Evolutionary conservation across 345 rosid genomes (phyloP), one percentile per base, ranked within the genome.

Genomic region (Dimocarpus longan): DNA sequence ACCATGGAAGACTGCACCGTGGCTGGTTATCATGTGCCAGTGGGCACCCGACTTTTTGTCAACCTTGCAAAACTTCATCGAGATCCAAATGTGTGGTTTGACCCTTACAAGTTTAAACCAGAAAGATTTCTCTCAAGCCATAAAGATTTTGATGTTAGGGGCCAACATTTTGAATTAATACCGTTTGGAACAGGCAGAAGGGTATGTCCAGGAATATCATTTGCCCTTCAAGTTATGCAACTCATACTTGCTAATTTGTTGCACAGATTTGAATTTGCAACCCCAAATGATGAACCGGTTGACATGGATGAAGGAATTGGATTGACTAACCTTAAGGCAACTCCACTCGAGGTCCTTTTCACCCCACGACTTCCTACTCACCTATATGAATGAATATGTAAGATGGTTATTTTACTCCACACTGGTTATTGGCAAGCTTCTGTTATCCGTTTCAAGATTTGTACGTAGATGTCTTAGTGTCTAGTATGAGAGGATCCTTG

Each of bases 121-220:
- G 89, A 88, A 39, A 78, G 91, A 50, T 88, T 88, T 69, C 63
- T 88, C 12, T 80, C 84, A 0, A 82, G 57, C 1, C 83, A 78
- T 5, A 81, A 81, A 32, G 71, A 81, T 39, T 0, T 81, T 8
- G 89, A 83, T 60, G 68, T 86, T 7, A 74, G 42, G 8, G 89
- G 91, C 0, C 83, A 85, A 39, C 62, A 78, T 64, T 86, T 75
- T 71, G 89, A 86, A 39, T 10, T 77, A 3, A 43, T 88, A 5
- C 89, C 91, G 0, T 86, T 88, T 13, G 77, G 88, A 5, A 66
- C 81, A 1, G 87, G 88, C 0, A 78, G 91, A 24, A 83, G 91
- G 56, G 75, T 79, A 37, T 88, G 91, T 46, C 89, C 87, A 0
- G 88, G 89, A 19, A 60, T 79, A 8, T 71, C 80, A 6, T 77